A percentile compares a stretch with the other conserved stretches of the same genome.
These are phyloP conservation scores for Colletotrichum kahawae DNA, from an alignment of 2,329 filamentous ascomycete species.

Conservation along the genomic window DNA sequence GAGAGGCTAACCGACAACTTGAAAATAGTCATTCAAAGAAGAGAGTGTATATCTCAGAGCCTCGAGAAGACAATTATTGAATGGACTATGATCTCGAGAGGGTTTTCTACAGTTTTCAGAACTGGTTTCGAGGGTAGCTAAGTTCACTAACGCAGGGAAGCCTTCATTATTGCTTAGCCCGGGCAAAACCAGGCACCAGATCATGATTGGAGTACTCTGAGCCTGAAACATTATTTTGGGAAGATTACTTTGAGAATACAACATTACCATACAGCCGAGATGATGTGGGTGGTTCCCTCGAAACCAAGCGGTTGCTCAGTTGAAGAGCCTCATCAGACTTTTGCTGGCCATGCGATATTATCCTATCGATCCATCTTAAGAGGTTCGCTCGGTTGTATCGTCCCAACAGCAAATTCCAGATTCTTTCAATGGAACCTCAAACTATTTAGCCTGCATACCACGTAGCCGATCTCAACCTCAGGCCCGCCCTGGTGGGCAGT, in stretches of 20 bases:
- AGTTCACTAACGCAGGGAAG: not conserved
- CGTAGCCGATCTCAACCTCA: not conserved
- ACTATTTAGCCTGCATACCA: not conserved
- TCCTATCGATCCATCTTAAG: not conserved
- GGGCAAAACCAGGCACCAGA: not conserved
- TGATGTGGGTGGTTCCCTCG: not conserved
- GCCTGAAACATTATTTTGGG: not conserved
- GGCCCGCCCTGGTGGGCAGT: not conserved
- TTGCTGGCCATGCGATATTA: fast-evolving
- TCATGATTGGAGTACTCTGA: not conserved
- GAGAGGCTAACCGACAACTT: not conserved
- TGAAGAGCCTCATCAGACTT: fast-evolving
- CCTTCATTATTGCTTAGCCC: not conserved
- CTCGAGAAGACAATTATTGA: not conserved
- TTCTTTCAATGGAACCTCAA: not conserved
- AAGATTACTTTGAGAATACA: not conserved
- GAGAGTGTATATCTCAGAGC: not conserved
- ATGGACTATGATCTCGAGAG: not conserved
- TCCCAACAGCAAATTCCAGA: not conserved
- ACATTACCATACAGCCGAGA: not conserved
- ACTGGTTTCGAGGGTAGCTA: not conserved
- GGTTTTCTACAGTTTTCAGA: not conserved
- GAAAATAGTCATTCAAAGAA: not conserved
- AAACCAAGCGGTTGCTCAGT: not conserved
- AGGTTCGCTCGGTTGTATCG: not conserved